These are phyloP conservation scores for Aspergillus sp. DNA, from an alignment of 2,329 filamentous ascomycete genomes.

Conservation along the genomic window DNA sequence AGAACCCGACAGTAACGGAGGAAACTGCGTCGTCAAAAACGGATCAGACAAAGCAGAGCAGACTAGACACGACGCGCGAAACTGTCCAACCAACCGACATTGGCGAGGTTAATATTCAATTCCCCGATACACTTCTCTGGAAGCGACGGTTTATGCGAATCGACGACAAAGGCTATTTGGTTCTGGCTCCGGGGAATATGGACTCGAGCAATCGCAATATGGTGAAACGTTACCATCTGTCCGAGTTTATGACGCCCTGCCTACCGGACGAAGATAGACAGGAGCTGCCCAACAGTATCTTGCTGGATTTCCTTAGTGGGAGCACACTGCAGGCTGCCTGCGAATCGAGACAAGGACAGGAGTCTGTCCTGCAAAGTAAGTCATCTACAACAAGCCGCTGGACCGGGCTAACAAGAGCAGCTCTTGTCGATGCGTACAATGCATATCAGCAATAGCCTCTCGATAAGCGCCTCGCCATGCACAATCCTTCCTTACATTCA, in stretches of 20 bases:
- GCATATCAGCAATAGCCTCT: slow-evolving; percentile 19
- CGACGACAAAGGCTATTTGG: slow-evolving; percentile 72
- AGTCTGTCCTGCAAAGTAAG: slow-evolving; percentile 43
- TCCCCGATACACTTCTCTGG: slow-evolving; percentile 92
- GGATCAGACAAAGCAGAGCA: slow-evolving; percentile 9
- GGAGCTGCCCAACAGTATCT: slow-evolving; percentile 79
- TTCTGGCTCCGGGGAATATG: slow-evolving; percentile 62
- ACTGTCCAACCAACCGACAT: slow-evolving; percentile 54
- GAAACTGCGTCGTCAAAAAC: slow-evolving; percentile 14
- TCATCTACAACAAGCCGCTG: slow-evolving; percentile 5
- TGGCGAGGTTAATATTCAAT: slow-evolving; percentile 92
- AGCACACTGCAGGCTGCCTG: slow-evolving; percentile 55
- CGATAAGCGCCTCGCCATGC: slow-evolving; percentile 3
- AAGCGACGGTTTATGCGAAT: slow-evolving; percentile 84
- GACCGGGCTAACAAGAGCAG: slow-evolving; percentile 20
- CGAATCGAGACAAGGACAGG: slow-evolving; percentile 47
- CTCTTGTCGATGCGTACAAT: slow-evolving; percentile 34
- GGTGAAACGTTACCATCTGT: slow-evolving; percentile 75
- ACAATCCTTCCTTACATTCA: background rate
- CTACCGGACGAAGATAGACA: slow-evolving; percentile 84
- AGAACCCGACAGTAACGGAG: slow-evolving; percentile 29
- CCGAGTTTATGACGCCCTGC: slow-evolving; percentile 70
- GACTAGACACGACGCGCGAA: slow-evolving; percentile 10
- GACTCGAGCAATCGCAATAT: slow-evolving; percentile 50
- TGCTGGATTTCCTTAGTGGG: slow-evolving; percentile 54